A percentile compares a stretch with the other conserved stretches of the same genome.
phyloP scores from a whole-genome alignment of 2,329 filamentous ascomycete species.

The Curvularia hawaiiensis region DNA sequence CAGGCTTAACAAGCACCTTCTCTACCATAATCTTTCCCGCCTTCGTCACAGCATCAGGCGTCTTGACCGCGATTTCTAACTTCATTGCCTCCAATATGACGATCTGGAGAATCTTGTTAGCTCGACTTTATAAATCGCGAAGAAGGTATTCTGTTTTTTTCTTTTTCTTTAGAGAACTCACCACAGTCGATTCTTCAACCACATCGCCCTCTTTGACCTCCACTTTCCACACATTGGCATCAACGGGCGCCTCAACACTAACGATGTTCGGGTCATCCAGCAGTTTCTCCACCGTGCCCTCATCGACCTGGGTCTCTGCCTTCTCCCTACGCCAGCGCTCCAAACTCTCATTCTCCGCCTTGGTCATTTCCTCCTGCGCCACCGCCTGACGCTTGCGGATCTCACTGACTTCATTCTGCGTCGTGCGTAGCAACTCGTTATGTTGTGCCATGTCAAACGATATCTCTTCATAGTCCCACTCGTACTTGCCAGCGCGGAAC shows the following conservation, averaged over 20 bases:
- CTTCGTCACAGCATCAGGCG: conserved; percentile 33
- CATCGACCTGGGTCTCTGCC: conserved; percentile 51
- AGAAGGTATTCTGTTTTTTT: too few relatives aligned
- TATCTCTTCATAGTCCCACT: conserved; percentile 56
- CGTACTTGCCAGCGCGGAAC: conserved; percentile 58
- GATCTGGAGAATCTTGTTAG: conserved; percentile 25
- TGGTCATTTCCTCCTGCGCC: conserved; percentile 56
- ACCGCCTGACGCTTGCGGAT: conserved; percentile 54
- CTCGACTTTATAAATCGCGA: background rate
- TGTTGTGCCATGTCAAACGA: conserved; percentile 63
- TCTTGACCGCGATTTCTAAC: conserved; percentile 53
- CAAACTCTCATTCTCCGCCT: conserved; percentile 54
- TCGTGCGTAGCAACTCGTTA: conserved; percentile 55
- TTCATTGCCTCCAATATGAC: conserved; percentile 56
- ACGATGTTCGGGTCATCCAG: conserved; percentile 51
- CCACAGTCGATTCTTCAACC: conserved; percentile 41
- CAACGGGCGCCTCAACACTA: conserved; percentile 50
- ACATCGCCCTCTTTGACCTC: conserved; percentile 47
- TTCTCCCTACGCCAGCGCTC: conserved; percentile 52
- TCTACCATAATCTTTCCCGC: conserved; percentile 40
- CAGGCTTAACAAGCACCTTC: conserved; percentile 51
- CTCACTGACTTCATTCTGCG: conserved; percentile 53
- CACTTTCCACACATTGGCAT: conserved; percentile 55
- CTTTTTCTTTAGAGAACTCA: conserved; percentile 22
- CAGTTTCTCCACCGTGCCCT: conserved; percentile 56